Evolutionary conservation across 2,329 filamentous ascomycete genomes (phyloP).

Genomic region (Erysiphe pulchra): DNA sequence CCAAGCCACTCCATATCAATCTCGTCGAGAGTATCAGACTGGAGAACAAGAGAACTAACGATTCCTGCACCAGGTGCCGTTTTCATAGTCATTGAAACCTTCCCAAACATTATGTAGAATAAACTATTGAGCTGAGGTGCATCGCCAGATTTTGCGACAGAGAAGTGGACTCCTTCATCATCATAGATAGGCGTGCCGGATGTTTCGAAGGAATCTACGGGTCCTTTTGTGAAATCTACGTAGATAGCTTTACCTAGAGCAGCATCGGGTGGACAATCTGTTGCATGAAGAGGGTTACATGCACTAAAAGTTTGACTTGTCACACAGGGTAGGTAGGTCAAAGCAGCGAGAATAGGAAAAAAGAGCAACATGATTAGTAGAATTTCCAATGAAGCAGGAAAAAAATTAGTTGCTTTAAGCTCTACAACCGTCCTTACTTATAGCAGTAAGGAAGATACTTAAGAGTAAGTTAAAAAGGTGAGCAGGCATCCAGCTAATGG

Average conservation of each 20-base stretch:
- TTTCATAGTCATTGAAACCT: constrained; percentile 64
- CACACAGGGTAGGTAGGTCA: constrained; percentile 1
- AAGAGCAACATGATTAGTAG: not conserved
- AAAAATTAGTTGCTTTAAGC: not conserved
- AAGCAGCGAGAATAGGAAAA: too few species aligned
- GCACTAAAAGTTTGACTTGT: constrained; percentile 26
- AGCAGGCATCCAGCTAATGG: too few species aligned
- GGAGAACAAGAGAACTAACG: constrained; percentile 72
- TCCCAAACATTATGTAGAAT: constrained; percentile 99
- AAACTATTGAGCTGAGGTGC: constrained; percentile 66
- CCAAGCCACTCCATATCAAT: constrained; percentile 97
- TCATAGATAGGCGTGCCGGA: constrained; percentile 48
- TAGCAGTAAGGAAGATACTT: too few species aligned
- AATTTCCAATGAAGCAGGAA: too few species aligned
- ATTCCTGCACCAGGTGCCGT: constrained; percentile 74
- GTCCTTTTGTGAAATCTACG: constrained; percentile 59
- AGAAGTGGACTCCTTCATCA: constrained; percentile 55
- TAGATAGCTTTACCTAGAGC: constrained; percentile 62
- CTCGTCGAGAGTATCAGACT: constrained; percentile 82
- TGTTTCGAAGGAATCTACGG: constrained; percentile 53
- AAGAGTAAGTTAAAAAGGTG: too few species aligned
- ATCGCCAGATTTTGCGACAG: constrained; percentile 52
- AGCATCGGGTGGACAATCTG: constrained; percentile 45
- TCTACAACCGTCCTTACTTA: too few species aligned
- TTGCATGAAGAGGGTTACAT: constrained; percentile 26